A percentile compares a stretch with the other conserved stretches of the same genome.
Conservation (phyloP, 179 eudicot genomes). For the Beta lomatogona region DNA sequence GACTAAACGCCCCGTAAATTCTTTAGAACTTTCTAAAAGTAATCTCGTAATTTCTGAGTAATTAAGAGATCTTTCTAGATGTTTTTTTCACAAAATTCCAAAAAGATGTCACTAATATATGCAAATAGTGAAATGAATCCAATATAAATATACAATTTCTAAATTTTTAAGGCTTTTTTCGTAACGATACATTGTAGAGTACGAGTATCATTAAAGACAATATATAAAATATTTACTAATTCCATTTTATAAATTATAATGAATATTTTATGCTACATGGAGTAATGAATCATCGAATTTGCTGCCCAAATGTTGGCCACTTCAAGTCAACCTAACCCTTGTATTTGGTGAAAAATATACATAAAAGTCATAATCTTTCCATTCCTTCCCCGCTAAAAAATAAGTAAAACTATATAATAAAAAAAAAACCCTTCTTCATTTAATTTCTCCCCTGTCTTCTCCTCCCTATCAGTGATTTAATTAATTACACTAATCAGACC, state of each 20-base stretch:
- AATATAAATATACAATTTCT: too few relatives aligned
- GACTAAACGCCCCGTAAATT: too few relatives aligned
- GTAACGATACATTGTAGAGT: too few relatives aligned
- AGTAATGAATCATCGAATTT: conserved; percentile 29
- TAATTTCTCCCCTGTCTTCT: conserved; percentile 10
- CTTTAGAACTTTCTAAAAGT: too few relatives aligned
- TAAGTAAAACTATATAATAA: conserved; percentile 8
- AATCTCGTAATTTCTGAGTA: too few relatives aligned
- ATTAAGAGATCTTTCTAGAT: too few relatives aligned
- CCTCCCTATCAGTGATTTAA: conserved; percentile 15
- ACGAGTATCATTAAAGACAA: too few relatives aligned
- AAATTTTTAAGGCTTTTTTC: too few relatives aligned
- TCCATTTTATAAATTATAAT: background rate
- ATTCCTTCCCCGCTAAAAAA: background rate
- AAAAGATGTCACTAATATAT: too few relatives aligned
- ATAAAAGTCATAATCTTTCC: conserved; percentile 21
- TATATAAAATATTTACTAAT: too few relatives aligned
- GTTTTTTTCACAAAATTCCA: too few relatives aligned
- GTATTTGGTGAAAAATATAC: conserved; percentile 29
- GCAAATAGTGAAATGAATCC: too few relatives aligned
- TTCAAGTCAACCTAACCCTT: conserved; percentile 36
- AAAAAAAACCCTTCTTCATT: conserved; percentile 27
- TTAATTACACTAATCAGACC: conserved; percentile 10
- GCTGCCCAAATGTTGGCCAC: conserved; percentile 28
- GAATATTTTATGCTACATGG: background rate